These are phyloP conservation scores for Hypholoma fasciculare DNA, from an alignment of 768 basidiomycete species.

Conservation along the genomic window DNA sequence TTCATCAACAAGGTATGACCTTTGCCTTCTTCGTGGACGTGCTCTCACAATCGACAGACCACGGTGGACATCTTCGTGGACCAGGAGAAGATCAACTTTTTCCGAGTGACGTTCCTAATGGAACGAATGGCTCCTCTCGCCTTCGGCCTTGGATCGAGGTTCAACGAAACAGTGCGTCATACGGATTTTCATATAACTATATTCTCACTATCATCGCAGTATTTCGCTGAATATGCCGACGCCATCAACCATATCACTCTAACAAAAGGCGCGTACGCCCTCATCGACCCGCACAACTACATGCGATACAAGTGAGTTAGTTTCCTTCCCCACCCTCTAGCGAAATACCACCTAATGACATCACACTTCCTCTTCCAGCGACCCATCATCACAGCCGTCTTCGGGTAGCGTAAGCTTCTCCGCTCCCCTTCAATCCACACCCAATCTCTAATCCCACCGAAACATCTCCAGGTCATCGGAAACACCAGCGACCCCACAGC, in stretches of 20 bases:
- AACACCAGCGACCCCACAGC: slow-evolving; percentile 43
- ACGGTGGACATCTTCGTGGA: slow-evolving; percentile 48
- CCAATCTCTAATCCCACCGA: neutral
- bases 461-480: slow-evolving; percentile 38
- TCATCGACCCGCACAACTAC: slow-evolving; percentile 48
- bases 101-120: slow-evolving; percentile 51
- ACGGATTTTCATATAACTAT: neutral
- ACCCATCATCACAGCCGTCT: slow-evolving; percentile 43
- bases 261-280: slow-evolving; percentile 40
- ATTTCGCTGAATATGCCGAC: slow-evolving; percentile 42
- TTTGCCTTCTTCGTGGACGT: neutral
- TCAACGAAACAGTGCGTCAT: slow-evolving; percentile 42
- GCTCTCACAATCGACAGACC: slow-evolving; percentile 22
- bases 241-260: slow-evolving; percentile 44
- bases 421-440: neutral
- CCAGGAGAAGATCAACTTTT: slow-evolving; percentile 48
- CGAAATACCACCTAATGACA: neutral
- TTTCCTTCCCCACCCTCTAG: neutral
- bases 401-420: slow-evolving; percentile 37
- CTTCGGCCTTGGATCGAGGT: slow-evolving; percentile 38
- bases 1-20: slow-evolving; percentile 45
- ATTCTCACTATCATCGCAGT: slow-evolving; percentile 23
- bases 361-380: slow-evolving; percentile 21
- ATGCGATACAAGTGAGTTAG: slow-evolving; percentile 45
- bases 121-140: slow-evolving; percentile 42